phyloP scores from a whole-genome alignment of 2,329 filamentous ascomycete genomes.

The Ophiostoma quercus region DNA sequence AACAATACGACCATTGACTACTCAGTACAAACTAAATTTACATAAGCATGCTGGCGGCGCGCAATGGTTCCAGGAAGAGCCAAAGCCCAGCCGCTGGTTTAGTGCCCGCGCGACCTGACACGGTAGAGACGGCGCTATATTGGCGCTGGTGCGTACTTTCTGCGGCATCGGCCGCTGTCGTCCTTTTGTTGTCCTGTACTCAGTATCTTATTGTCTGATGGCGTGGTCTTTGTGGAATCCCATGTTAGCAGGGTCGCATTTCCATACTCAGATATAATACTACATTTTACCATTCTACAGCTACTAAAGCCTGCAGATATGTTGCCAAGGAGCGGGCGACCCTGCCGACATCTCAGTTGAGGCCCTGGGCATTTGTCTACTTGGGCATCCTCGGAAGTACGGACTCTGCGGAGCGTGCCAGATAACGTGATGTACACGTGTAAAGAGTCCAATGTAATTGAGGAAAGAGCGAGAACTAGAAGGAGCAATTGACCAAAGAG shows the following conservation, averaged over 20 bases:
- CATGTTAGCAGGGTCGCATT: background rate
- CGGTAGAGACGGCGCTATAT: background rate
- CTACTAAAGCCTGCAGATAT: background rate
- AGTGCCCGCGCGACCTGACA: background rate
- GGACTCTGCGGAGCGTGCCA: background rate
- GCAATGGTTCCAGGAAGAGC: slow-evolving; percentile 21
- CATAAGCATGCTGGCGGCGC: slow-evolving; percentile 16
- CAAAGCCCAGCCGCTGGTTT: background rate
- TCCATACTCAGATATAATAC: background rate
- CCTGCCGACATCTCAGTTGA: background rate
- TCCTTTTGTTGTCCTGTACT: too few species aligned
- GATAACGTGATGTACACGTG: background rate
- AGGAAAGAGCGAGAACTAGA: background rate
- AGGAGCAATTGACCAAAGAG: background rate
- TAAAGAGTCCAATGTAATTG: too few species aligned
- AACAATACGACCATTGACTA: too few species aligned
- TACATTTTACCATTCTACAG: background rate
- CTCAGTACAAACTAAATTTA: background rate
- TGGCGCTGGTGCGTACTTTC: background rate
- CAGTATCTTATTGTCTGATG: too few species aligned
- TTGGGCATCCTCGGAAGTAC: background rate
- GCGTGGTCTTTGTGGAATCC: background rate
- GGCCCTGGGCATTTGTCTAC: background rate
- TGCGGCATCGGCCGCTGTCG: background rate
- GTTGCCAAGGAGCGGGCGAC: background rate